phyloP scores from a whole-genome alignment of 108 stramenopile species.

The Bacterosira constricta region DNA sequence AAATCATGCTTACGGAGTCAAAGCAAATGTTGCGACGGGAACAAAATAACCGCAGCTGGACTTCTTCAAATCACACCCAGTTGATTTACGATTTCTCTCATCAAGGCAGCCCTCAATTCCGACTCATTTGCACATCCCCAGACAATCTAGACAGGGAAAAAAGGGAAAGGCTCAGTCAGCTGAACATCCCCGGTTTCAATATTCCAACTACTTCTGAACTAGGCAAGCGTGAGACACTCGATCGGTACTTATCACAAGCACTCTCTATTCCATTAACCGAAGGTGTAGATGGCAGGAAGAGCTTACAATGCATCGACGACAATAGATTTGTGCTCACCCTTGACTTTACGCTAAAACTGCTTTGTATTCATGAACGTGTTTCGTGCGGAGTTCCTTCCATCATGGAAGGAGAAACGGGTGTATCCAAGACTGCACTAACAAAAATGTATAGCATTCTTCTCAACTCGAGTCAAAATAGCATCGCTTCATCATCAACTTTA shows the following conservation, averaged over 20 bases:
- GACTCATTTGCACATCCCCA: conserved; percentile 26
- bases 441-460: conserved; percentile 45
- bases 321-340: conserved; percentile 35
- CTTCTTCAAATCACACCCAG: conserved; percentile 16
- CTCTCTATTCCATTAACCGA: conserved; percentile 16
- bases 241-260: conserved; percentile 37
- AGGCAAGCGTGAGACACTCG: conserved; percentile 28
- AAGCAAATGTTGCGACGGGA: conserved; percentile 14
- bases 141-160: conserved; percentile 14
- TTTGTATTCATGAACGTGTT: conserved; percentile 34
- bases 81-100: conserved; percentile 35
- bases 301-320: conserved; percentile 23
- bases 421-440: conserved; percentile 39
- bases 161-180: conserved; percentile 11
- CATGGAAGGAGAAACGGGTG: conserved; percentile 42
- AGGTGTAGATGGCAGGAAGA: conserved; percentile 1
- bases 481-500: conserved; percentile 13
- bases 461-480: conserved; percentile 12
- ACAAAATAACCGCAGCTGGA: conserved; percentile 19
- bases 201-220: conserved; percentile 23
- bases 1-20: conserved; percentile 29
- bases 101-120: conserved; percentile 15
- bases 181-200: conserved; percentile 31
- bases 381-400: conserved; percentile 32
- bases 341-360: conserved; percentile 31